Percentiles rank a stretch among this genome's conserved stretches.
phyloP scores from a whole-genome alignment of 306 rosid genomes.

The Lathyrus sativus region DNA sequence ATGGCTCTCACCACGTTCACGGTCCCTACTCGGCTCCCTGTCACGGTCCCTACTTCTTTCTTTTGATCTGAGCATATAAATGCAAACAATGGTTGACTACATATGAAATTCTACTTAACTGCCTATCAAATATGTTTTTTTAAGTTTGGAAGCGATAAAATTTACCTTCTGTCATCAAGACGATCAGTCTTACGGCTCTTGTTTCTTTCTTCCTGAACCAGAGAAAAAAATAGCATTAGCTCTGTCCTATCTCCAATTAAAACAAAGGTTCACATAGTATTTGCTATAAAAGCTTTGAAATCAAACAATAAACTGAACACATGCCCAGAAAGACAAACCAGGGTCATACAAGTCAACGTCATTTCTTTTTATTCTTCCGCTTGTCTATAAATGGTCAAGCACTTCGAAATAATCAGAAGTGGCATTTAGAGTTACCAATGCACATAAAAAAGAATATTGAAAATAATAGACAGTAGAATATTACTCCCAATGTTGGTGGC shows the following conservation, averaged over 20 bases:
- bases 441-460: conserved; percentile 15
- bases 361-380: not conserved
- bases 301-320: not conserved
- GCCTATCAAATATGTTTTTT: not conserved
- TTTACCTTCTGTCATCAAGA: conserved; percentile 76
- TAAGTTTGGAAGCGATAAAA: not conserved
- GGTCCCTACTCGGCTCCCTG: conserved; percentile 77
- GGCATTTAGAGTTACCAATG: not conserved
- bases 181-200: conserved; percentile 72
- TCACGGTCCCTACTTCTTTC: conserved; percentile 83
- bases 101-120: not conserved
- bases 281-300: conserved; percentile 9
- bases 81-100: conserved; percentile 7
- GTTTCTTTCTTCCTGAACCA: conserved; percentile 88
- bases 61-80: conserved; percentile 57
- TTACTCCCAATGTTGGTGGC: not conserved
- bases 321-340: conserved; percentile 26
- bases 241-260: conserved; percentile 29
- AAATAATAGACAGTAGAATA: not conserved
- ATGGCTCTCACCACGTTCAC: conserved; percentile 69
- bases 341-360: conserved; percentile 1
- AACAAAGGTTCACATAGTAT: conserved; percentile 8
- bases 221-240: conserved; percentile 44
- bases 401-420: conserved; percentile 15
- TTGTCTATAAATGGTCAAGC: conserved; percentile 9